Evolutionary conservation across 352 stramenopile genomes (phyloP).

Genomic region (Pythium grandisporangium): DNA sequence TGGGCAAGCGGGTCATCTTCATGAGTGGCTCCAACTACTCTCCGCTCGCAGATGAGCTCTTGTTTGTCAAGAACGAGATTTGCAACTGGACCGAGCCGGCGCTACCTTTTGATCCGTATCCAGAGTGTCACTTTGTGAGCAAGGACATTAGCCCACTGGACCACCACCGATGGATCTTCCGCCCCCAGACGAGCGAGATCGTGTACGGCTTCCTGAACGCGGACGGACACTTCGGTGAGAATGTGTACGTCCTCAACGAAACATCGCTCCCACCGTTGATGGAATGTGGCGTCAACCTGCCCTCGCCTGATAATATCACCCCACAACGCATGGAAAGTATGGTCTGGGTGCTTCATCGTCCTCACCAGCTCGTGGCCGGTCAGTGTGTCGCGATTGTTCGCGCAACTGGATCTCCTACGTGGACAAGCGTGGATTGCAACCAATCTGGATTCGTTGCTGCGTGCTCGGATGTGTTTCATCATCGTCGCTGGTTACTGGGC

Average conservation of each 20-base stretch:
- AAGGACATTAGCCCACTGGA: slow-evolving; percentile 28
- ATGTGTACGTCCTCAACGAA: slow-evolving; percentile 63
- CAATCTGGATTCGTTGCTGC: slow-evolving; percentile 8
- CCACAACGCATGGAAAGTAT: slow-evolving; percentile 73
- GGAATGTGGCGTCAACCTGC: slow-evolving; percentile 67
- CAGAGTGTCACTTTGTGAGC: slow-evolving; percentile 42
- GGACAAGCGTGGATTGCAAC: slow-evolving; percentile 52
- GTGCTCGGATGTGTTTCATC: slow-evolving; percentile 2
- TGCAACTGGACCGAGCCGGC: slow-evolving; percentile 72
- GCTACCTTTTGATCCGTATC: slow-evolving; percentile 51
- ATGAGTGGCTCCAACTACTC: slow-evolving; percentile 74
- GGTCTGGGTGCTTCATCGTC: slow-evolving; percentile 41
- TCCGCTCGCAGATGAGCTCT: slow-evolving; percentile 37
- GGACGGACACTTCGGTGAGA: slow-evolving; percentile 53
- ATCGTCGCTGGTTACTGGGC: slow-evolving; percentile 9
- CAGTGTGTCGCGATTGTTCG: slow-evolving; percentile 49
- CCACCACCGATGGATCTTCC: slow-evolving; percentile 54
- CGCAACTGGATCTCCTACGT: slow-evolving; percentile 17
- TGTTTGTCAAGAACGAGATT: slow-evolving; percentile 72
- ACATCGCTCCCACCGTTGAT: slow-evolving; percentile 46
- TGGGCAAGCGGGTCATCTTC: slow-evolving; percentile 68
- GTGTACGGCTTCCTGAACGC: slow-evolving; percentile 79
- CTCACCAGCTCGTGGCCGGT: slow-evolving; percentile 16
- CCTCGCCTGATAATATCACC: slow-evolving; percentile 78
- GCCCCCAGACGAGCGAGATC: slow-evolving; percentile 78